Percentiles rank a stretch among this genome's conserved stretches.
phyloP scores from a whole-genome alignment of 2,329 filamentous ascomycete genomes.

The Diaporthe sp. region DNA sequence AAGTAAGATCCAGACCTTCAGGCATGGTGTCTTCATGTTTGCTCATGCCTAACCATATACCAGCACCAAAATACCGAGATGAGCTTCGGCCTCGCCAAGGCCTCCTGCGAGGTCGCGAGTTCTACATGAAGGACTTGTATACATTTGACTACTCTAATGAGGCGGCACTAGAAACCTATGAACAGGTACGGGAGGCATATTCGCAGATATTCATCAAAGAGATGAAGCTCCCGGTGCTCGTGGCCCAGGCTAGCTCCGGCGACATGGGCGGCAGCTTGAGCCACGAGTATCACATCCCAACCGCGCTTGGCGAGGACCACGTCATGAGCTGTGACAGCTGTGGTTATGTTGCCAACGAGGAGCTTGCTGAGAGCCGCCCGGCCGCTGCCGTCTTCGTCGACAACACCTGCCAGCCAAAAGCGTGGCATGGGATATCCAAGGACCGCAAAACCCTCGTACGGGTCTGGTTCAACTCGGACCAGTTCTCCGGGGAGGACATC shows the following conservation, averaged over 20 bases:
- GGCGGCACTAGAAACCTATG: constrained; percentile 85
- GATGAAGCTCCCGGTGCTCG: constrained; percentile 84
- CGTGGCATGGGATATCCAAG: constrained; percentile 75
- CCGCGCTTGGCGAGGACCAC: constrained; percentile 85
- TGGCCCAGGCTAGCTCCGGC: constrained; percentile 93
- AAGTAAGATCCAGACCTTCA: constrained; percentile 61
- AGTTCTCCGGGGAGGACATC: constrained; percentile 51
- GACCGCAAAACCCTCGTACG: constrained; percentile 78
- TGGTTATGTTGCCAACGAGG: constrained; percentile 86
- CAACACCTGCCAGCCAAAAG: constrained; percentile 17
- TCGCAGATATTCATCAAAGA: constrained; percentile 79
- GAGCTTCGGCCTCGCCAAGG: constrained; percentile 91
- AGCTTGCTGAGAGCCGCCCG: constrained; percentile 71
- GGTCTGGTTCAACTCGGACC: constrained; percentile 68
- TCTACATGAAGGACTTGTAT: constrained; percentile 98
- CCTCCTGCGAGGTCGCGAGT: constrained; percentile 88
- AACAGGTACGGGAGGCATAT: constrained; percentile 81
- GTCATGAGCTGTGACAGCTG: constrained; percentile 83
- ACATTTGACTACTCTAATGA: constrained; percentile 83
- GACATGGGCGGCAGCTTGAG: constrained; percentile 94
- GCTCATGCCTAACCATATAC: not conserved
- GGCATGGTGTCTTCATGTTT: too few species aligned
- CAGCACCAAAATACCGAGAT: constrained; percentile 93
- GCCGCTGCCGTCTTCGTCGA: not conserved
- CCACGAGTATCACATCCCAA: constrained; percentile 93